phyloP scores from a whole-genome alignment of 2,329 filamentous ascomycete species.

The Xylariaceae sp. region DNA sequence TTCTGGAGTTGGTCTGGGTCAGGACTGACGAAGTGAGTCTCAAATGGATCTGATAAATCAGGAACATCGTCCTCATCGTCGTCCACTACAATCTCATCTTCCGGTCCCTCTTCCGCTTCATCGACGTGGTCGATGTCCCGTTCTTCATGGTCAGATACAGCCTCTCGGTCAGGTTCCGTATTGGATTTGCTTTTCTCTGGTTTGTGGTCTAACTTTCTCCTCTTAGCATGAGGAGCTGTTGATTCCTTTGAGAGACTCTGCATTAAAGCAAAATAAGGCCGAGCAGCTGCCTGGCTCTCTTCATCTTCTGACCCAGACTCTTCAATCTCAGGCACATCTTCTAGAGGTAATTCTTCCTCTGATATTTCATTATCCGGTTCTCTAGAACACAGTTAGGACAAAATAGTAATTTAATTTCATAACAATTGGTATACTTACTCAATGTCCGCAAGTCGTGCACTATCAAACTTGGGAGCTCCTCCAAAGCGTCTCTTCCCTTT shows the following conservation, averaged over 20 bases:
- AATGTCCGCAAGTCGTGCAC: constrained; percentile 48
- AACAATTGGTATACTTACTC: constrained; percentile 39
- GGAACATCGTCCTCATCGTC: constrained; percentile 53
- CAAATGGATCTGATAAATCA: constrained; percentile 69
- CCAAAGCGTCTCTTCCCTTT: constrained; percentile 35
- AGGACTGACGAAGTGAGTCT: constrained; percentile 73
- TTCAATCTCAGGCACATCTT: constrained; percentile 46
- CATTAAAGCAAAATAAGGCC: constrained; percentile 61
- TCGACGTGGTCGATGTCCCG: constrained; percentile 47
- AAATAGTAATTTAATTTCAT: background rate
- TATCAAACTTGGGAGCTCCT: constrained; percentile 46
- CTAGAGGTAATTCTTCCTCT: constrained; percentile 45
- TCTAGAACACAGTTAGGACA: constrained; percentile 23
- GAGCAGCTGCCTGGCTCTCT: constrained; percentile 40
- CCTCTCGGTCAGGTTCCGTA: constrained; percentile 31
- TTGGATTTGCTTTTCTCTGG: constrained; percentile 22
- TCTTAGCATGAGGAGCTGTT: constrained; percentile 53
- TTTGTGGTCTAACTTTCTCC: constrained; percentile 56
- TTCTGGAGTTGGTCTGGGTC: constrained; percentile 62
- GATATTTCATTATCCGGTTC: constrained; percentile 38
- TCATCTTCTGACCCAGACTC: constrained; percentile 52
- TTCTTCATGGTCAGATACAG: constrained; percentile 40
- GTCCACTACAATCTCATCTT: constrained; percentile 37
- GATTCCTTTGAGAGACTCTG: constrained; percentile 56
- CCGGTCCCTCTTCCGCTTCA: constrained; percentile 53